Conservation (phyloP, 805 yeast genomes). For the Wickerhamiella slavikovae region DNA sequence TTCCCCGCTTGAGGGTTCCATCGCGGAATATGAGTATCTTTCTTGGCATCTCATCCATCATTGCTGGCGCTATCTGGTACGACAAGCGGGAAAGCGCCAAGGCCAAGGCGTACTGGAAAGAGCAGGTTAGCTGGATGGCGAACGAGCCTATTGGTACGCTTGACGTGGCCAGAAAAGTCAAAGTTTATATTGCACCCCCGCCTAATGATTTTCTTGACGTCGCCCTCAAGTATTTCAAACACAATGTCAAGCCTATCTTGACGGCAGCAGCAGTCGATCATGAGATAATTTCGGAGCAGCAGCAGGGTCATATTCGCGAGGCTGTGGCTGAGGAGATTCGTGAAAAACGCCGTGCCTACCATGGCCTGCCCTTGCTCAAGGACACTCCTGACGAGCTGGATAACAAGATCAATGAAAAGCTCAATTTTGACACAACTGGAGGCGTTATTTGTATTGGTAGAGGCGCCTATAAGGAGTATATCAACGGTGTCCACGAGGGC, state of each 20-base stretch:
- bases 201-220: slow-evolving; percentile 77
- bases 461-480: slow-evolving; percentile 87
- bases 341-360: slow-evolving; percentile 28
- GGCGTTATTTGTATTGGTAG: slow-evolving; percentile 87
- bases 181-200: slow-evolving; percentile 86
- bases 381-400: slow-evolving; percentile 13
- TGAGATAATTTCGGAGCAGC: slow-evolving; percentile 46
- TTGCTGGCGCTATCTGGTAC: slow-evolving; percentile 59
- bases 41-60: slow-evolving; percentile 44
- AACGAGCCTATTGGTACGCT: slow-evolving; percentile 25
- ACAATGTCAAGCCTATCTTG: slow-evolving; percentile 67
- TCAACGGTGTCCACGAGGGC: slow-evolving; percentile 86
- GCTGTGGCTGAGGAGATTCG: slow-evolving; percentile 71
- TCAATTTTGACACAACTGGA: slow-evolving; percentile 32
- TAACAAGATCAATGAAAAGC: slow-evolving; percentile 15
- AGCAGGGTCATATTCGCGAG: slow-evolving; percentile 77
- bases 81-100: slow-evolving; percentile 57
- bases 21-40: slow-evolving; percentile 87
- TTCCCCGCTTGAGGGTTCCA: slow-evolving; percentile 58
- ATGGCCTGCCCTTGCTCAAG: slow-evolving; percentile 13
- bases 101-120: slow-evolving; percentile 44
- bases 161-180: slow-evolving; percentile 49
- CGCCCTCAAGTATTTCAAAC: slow-evolving; percentile 50
- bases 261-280: slow-evolving; percentile 72
- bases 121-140: slow-evolving; percentile 33